Base-by-base conservation (phyloP, 768 basidiomycete species). In the Cystobasidium tubakii region DNA sequence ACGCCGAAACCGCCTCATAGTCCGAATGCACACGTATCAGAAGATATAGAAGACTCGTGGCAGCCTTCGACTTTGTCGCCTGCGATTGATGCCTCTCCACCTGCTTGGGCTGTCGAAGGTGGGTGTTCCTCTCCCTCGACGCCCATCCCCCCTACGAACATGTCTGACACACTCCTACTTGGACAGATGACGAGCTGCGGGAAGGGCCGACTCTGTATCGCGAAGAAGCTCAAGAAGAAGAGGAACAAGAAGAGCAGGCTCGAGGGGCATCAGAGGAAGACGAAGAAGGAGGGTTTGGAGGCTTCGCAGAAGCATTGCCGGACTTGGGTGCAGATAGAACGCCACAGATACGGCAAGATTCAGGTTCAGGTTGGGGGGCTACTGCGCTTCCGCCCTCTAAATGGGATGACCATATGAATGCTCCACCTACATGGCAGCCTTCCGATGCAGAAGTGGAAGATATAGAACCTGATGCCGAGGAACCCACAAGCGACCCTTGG, bases 401-500 rank as follows among this genome's bases (percentile, higher is more conserved):
- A 39, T 71, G 69, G 69, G 69, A 71, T 10, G 69, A 71, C 34
- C 33, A 60, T 33, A 4, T 71, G 12, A 23, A 55, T 62, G 44
- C 33, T 34, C 50, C 50, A 31, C 69, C 69, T 23, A 46, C 29
- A 29, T 71, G 69, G 69, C 46, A 60, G 12, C 6, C 43, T 4
- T 13, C 42, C 10, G 25, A 13, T n/a, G 31, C 33, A 34, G 27
- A 39, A 65, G 63, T 12, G 4, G 63, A 39, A 17, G 63, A 39
- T 7, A 25, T 36, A 9, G 63, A 65, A 3, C 23, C 39, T 21
- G 43, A 39, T 13, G 21, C 31, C 4, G 63, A 4, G 13, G 34
- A n/a, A 17, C 39, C 39, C 15, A 34, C 63, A 23, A 27, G 39
- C 21, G 63, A 65, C 39, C 63, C 36, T 7, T 65, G 63, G 63